phyloP scores from a whole-genome alignment of 768 basidiomycete species.

The Boletellus ananiceps region DNA sequence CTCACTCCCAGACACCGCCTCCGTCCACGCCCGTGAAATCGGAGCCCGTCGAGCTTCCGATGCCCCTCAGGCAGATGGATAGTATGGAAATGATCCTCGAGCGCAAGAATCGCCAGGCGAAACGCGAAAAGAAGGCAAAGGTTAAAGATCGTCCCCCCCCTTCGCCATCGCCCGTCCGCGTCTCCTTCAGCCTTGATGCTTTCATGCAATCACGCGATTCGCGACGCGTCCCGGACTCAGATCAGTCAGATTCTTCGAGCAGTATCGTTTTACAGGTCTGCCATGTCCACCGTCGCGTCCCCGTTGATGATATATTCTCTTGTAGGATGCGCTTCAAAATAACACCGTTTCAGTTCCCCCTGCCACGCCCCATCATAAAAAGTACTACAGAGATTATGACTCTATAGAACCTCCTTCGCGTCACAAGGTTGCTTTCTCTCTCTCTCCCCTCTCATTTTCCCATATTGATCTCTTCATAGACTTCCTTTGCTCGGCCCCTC shows the following conservation, averaged over 20 bases:
- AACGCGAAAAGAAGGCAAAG: conserved; percentile 45
- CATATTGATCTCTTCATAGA: conserved; percentile 12
- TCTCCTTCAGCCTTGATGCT: conserved; percentile 43
- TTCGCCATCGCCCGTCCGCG: conserved; percentile 50
- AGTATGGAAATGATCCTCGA: conserved; percentile 78
- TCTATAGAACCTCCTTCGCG: conserved; percentile 30
- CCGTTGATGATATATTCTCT: conserved; percentile 12
- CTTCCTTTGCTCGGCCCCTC: conserved; percentile 35
- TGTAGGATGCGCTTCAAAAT: conserved; percentile 29
- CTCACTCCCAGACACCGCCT: conserved; percentile 33
- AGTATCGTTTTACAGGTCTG: conserved; percentile 39
- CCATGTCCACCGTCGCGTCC: conserved; percentile 18
- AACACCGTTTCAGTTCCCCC: conserved; percentile 31
- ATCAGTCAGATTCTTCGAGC: conserved; percentile 29
- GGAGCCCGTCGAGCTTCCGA: conserved; percentile 48
- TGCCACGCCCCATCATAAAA: conserved; percentile 56
- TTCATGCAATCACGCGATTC: conserved; percentile 57
- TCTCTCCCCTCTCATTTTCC: background rate
- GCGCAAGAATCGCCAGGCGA: conserved; percentile 54
- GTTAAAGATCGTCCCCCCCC: conserved; percentile 48
- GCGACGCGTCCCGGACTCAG: conserved; percentile 34
- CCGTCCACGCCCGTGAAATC: conserved; percentile 61
- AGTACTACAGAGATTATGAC: conserved; percentile 51
- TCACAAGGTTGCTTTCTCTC: conserved; percentile 24
- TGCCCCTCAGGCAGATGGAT: conserved; percentile 56